Evolutionary conservation across 1,139 yeast species (phyloP).

Genomic region (Blastobotrys serpentis): DNA sequence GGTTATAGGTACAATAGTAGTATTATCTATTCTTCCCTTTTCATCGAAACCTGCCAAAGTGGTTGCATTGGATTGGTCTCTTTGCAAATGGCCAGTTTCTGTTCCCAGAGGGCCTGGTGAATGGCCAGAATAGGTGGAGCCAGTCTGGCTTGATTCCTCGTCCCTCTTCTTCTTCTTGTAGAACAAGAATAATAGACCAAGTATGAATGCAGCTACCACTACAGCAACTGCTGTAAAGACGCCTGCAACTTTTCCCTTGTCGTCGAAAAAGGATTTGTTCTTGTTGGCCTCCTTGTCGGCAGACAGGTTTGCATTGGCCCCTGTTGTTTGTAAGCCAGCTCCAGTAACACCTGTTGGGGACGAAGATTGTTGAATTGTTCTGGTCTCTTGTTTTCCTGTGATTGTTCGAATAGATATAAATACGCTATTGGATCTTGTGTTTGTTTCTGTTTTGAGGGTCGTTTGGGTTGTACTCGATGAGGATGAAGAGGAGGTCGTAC

Average conservation of each 20-base stretch:
- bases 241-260: constrained; percentile 69
- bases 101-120: constrained; percentile 18
- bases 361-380: constrained; percentile 20
- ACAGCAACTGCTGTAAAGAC: constrained; percentile 69
- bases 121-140: constrained; percentile 13
- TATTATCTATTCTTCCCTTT: constrained; percentile 17
- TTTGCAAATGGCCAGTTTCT: constrained; percentile 16
- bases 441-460: constrained; percentile 14
- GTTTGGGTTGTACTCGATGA: constrained; percentile 8
- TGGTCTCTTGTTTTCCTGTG: constrained; percentile 26
- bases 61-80: constrained; percentile 30
- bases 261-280: constrained; percentile 47
- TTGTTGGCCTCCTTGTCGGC: constrained; percentile 13
- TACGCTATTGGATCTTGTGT: constrained; percentile 11
- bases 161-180: constrained; percentile 28
- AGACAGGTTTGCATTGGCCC: constrained; percentile 30
- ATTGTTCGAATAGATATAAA: constrained; percentile 27
- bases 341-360: constrained; percentile 19
- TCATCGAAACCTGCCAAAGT: constrained; percentile 33
- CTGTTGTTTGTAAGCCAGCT: constrained; percentile 10
- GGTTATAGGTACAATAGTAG: constrained; percentile 42
- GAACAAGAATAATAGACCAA: constrained; percentile 32
- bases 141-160: constrained; percentile 16
- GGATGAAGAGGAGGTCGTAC: constrained; percentile 20
- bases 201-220: constrained; percentile 47